phyloP scores from a whole-genome alignment of 371 early-diverging fungal species.

The Sporodiniella umbellata region DNA sequence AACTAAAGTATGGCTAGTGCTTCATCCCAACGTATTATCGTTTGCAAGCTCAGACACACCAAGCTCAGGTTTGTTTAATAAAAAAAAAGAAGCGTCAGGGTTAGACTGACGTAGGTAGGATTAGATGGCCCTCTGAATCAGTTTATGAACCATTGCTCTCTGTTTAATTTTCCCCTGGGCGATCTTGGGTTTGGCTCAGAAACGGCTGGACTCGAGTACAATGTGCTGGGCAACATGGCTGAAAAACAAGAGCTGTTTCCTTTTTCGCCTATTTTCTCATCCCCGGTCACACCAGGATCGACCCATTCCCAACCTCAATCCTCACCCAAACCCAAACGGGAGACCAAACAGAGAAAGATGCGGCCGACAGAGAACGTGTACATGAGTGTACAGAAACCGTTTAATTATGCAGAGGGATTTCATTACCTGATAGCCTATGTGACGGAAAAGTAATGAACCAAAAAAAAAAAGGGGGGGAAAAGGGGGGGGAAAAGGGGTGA shows the following conservation, averaged over 20 bases:
- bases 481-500: not conserved
- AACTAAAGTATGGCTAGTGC: no score
- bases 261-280: not conserved
- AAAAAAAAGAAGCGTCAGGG: no score
- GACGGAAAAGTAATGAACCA: slow-evolving; percentile 66
- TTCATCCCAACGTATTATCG: slow-evolving; percentile 9
- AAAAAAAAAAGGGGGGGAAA: not conserved
- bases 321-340: slow-evolving; percentile 1
- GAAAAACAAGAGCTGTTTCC: not conserved
- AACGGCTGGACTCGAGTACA: slow-evolving; percentile 42
- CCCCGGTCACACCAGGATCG: not conserved
- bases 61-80: no score
- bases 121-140: slow-evolving; percentile 1
- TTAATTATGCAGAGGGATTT: slow-evolving; percentile 87
- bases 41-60: slow-evolving; percentile 21
- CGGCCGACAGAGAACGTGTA: slow-evolving; percentile 56
- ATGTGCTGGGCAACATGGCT: slow-evolving; percentile 39
- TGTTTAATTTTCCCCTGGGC: slow-evolving; percentile 32
- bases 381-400: slow-evolving; percentile 68
- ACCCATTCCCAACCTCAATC: not conserved
- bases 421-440: slow-evolving; percentile 80
- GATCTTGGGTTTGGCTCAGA: slow-evolving; percentile 46
- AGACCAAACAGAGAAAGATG: slow-evolving; percentile 18
- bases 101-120: not conserved
- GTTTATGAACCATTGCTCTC: slow-evolving; percentile 17